These are phyloP conservation scores for Arachnomyces sp. DNA, from an alignment of 2,329 filamentous ascomycete genomes.

Conservation along the genomic window DNA sequence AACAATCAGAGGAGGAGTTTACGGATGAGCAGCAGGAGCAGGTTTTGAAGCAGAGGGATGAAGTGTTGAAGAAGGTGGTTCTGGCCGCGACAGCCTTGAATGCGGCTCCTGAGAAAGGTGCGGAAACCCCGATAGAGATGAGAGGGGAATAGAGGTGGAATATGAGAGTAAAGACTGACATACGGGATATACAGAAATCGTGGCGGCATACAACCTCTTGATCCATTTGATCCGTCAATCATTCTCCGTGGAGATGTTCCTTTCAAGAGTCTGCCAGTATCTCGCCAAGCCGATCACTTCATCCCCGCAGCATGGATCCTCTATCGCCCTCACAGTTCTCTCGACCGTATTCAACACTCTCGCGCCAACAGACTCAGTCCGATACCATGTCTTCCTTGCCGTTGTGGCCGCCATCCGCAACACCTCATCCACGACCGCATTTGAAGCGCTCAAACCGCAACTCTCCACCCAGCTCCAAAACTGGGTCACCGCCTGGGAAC, in stretches of 20 bases:
- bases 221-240: conserved; percentile 87
- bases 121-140: too few species aligned
- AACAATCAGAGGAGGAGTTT: conserved; percentile 48
- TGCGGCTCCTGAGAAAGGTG: conserved; percentile 78
- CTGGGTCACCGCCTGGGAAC: conserved; percentile 79
- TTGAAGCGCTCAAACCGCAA: conserved; percentile 75
- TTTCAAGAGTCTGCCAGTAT: conserved; percentile 81
- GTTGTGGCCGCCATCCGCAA: conserved; percentile 76
- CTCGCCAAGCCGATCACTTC: conserved; percentile 79
- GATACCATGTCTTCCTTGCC: conserved; percentile 84
- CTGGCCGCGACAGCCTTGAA: conserved; percentile 70
- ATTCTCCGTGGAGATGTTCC: conserved; percentile 73
- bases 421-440: conserved; percentile 63
- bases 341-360: conserved; percentile 97
- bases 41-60: conserved; percentile 59
- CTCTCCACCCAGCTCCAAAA: conserved; percentile 66
- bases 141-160: conserved; percentile 5
- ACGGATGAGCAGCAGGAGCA: conserved; percentile 14
- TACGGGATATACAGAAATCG: conserved; percentile 59
- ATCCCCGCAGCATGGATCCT: conserved; percentile 75
- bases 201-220: conserved; percentile 91
- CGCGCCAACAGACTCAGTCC: conserved; percentile 63
- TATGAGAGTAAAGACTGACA: conserved; percentile 17
- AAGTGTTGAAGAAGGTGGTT: conserved; percentile 83
- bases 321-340: conserved; percentile 80